Base-by-base conservation (phyloP, 257 asterid genomes). In the Ilex aquifolium region DNA sequence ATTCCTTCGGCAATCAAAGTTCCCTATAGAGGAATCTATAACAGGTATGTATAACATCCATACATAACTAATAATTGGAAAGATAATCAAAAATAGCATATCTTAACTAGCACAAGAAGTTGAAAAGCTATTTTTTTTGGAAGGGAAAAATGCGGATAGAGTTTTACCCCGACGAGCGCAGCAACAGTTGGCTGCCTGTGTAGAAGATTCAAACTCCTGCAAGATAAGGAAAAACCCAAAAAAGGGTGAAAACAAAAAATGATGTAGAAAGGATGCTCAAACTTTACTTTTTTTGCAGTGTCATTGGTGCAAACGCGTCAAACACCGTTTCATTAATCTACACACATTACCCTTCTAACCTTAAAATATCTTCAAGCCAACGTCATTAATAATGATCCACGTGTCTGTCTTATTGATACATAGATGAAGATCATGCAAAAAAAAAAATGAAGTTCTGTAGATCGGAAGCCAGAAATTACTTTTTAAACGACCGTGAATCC, bases 151-250 rank as follows among this genome's bases (percentile, higher is more conserved):
- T 4, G 8, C 5, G 6, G 52, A 53, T 15, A 53, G 57, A 53
- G n/a, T 14, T 59, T 80, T 87, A 92, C 99, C 80, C 91, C 95
- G 12, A 82, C 75, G 78, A 92, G 97, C 73, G 75, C 89, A 65
- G 85, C 77, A 53, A 69, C 69, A 42, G 82, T 77, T 64, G 82
- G 90, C 80, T 82, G 85, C 76, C 71, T 80, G 83, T 83, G 86
- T 61, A 92, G 80, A 65, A 74, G 81, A 70, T 87, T 85, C 59
- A 92, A 49, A 80, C 80, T 76, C 69, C 99, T 92, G 94, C 84
- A 79, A 57, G 27, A 53, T 10, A 56, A 62, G 50, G 40, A 10
- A 44, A 31, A 4, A 60, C 13, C 13, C 29, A 44, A 46, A 69
- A 32, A 56, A 10, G 29, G 31, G 59, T 11, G 10, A 29, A 59